Evolutionary conservation across 805 yeast genomes (phyloP), one percentile per base, ranked within the genome.

Genomic region (baker's yeast (Saccharomyces cerevisiae)): DNA sequence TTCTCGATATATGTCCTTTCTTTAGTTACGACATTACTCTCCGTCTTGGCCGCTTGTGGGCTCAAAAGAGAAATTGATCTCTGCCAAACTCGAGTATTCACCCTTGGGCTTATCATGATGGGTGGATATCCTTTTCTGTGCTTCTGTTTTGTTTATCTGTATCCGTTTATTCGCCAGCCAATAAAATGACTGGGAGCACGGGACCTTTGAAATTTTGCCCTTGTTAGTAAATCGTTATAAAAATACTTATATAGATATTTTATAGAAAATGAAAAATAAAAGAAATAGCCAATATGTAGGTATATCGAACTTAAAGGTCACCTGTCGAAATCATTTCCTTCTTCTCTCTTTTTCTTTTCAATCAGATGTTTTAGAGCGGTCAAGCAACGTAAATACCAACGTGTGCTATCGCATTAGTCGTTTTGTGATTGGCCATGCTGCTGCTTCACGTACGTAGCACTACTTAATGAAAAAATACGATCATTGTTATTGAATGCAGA

Each of bases 391-490:
- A 36, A n/a, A 8, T n/a, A 36, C 5, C 22, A 5, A 3, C 17
- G 22, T 17, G 17, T n/a, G 41, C 22, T 8, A 6, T 21, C 11
- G 24, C 24, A 36, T 11, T 36, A 36, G 2, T 36, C 43, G 9
- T 21, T 36, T 17, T 36, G 55, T n/a, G 48, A 9, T 21, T 27
- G 43, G 3, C 41, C 48, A 17, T 51, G 58, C 66, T 78, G 70
- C 56, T 84, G 82, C 59, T 84, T 82, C 30, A 85, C 81, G 60
- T 80, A 87, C 11, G 83, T 79, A 0, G 85, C 81, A 8, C 90
- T 83, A 57, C 92, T 84, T 65, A 87, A 72, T 36, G 91, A 84
- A 70, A 89, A 89, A 3, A 89, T 80, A 49, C 95, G 81, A 63
- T 89, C 97, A 36, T 85, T 87, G 57, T 87, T 92, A 0, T 83